Evolutionary conservation across 2,329 filamentous ascomycete genomes (phyloP).

Genomic region (Xylariaceae sp.): DNA sequence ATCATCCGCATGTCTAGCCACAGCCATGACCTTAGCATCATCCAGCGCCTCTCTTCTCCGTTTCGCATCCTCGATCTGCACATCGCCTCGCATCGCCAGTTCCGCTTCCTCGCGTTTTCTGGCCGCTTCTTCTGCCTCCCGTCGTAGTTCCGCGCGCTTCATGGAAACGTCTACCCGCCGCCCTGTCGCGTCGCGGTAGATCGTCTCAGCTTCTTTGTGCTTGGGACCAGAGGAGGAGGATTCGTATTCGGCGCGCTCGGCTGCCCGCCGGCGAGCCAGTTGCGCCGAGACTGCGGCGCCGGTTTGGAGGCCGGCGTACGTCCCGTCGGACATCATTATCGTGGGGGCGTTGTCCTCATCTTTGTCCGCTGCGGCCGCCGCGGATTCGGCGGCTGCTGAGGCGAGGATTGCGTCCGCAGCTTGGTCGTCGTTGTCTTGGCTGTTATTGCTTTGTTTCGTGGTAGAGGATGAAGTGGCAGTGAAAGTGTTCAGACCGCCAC

Average conservation of each 20-base stretch:
- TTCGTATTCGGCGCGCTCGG: constrained; percentile 26
- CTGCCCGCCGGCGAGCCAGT: constrained; percentile 56
- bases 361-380: constrained; percentile 40
- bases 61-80: constrained; percentile 68
- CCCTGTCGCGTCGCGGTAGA: constrained; percentile 92
- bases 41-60: constrained; percentile 63
- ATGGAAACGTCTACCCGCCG: constrained; percentile 90
- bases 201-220: constrained; percentile 67
- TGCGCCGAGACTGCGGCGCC: constrained; percentile 73
- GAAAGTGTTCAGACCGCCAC: constrained; percentile 48
- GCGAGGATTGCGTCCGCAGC: constrained; percentile 71
- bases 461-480: no score
- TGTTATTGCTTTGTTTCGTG: constrained; percentile 18
- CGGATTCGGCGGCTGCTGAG: constrained; percentile 61
- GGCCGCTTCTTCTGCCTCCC: constrained; percentile 60
- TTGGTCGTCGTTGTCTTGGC: constrained; percentile 46
- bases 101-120: constrained; percentile 67
- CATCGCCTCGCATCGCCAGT: constrained; percentile 75
- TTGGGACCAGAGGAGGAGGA: constrained; percentile 47
- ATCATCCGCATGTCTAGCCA: constrained; percentile 82
- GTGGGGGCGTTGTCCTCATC: constrained; percentile 39
- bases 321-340: constrained; percentile 81
- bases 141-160: constrained; percentile 82
- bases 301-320: constrained; percentile 80
- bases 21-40: constrained; percentile 76